Evolutionary conservation across 1,284 basidiomycete species (phyloP), one percentile per base, ranked within the genome.

Genomic region (Mycena citricolor): DNA sequence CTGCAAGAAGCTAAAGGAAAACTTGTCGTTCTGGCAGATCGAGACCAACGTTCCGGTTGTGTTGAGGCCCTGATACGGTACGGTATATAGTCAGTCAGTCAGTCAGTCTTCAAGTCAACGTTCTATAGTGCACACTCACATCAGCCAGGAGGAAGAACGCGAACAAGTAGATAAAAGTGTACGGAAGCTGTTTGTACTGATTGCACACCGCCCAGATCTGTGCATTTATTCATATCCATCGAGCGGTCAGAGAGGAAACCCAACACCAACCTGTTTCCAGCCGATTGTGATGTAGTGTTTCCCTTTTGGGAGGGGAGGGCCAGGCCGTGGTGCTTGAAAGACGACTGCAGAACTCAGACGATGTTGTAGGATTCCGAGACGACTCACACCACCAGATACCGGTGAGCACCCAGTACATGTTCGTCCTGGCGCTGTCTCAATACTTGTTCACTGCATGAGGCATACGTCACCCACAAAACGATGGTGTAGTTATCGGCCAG

Each of bases 371-470:
- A 36, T 34, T 35, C 13, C 16, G 16, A 36, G 28, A 13, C 28
- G 4, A 66, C 81, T 30, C 61, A 87, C 84, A 90, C 87, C 83
- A 90, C 80, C 81, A 90, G 40, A 84, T 83, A 47, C 81, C 90
- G 25, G 66, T 69, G 28, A 84, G 39, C 39, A 81, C 83, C 86
- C 77, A 92, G 58, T 84, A 91, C 1, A 69, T 76, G 60, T 80
- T 89, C 49, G 73, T 83, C 51, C 75, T 86, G 54, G n/a, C 57
- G 23, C 42, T 51, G 12, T 5, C 28, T 29, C 21, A 30, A 41
- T 12, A n/a, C n/a, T n/a, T n/a, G n/a, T n/a, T n/a, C n/a, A n/a
- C n/a, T n/a, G n/a, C n/a, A n/a, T n/a, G n/a, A n/a, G n/a, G n/a
- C n/a, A n/a, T n/a, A n/a, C n/a, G 17, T 16, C 3, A 57, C 81